Evolutionary conservation across 176 grass and related monocot species (phyloP), one percentile per base, ranked within the genome.

Genomic region (Phoenix dactylifera): DNA sequence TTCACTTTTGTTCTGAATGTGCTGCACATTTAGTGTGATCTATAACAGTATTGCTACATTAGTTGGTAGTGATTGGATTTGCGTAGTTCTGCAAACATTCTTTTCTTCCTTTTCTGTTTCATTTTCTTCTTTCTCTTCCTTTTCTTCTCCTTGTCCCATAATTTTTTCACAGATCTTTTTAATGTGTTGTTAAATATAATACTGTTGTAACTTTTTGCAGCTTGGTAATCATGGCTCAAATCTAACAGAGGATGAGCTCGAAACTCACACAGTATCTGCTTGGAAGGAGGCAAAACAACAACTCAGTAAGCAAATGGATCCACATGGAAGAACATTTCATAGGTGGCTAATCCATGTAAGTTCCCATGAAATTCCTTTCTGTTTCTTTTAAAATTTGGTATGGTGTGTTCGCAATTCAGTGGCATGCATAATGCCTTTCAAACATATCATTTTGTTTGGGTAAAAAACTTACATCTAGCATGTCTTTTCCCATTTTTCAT

Each of bases 221-320:
- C 63, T 65, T 24, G 26, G 63, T 52, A 65, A 24, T 28, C 63
- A 18, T 29, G 63, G 63, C n/a, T 65, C 63, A 51, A 65, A 52
- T 26, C 26, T 65, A 17, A 52, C 63, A 12, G 63, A 65, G 5
- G 63, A 65, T 18, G 63, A 65, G 50, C 63, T 65, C 5, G 63
- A 65, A 50, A 65, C 49, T 0, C 63, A 65, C 50, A 65, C 63
- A 10, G 28, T 65, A 26, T 65, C 63, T 52, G 63, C 63, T 22
- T 65, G 63, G 63, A 65, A 65, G 51, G 63, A 52, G 63, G 63
- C 49, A 65, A 65, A 65, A 52, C 63, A 52, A 51, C 49, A 65
- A 17, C 63, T 65, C 4, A 52, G 22, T 7, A 65, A 49, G 18
- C 48, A 52, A 65, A 65, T 65, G 22, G 49, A 7, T 52, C 16